Evolutionary conservation across 805 yeast species (phyloP).

Genomic region (Pichia scutulata): DNA sequence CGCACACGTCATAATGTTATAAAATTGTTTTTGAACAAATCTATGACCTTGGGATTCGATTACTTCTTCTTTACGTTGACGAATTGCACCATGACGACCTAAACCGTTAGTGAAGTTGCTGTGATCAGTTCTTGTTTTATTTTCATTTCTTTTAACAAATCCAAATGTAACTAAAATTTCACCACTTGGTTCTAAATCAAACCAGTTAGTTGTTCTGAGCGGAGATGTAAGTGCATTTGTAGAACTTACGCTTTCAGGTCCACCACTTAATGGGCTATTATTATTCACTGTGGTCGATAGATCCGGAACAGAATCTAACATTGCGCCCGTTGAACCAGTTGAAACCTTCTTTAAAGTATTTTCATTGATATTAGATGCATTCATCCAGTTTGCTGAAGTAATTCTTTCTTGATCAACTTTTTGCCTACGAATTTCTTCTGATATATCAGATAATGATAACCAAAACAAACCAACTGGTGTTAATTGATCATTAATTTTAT

Average conservation of each 20-base stretch:
- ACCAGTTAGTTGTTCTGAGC: constrained; percentile 63
- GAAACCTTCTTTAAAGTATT: not conserved
- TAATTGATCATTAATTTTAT: constrained; percentile 55
- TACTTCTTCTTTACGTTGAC: constrained; percentile 84
- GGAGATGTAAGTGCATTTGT: constrained; percentile 7
- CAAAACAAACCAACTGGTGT: constrained; percentile 91
- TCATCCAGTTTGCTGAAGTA: constrained; percentile 72
- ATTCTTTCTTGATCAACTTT: constrained; percentile 70
- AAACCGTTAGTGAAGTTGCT: constrained; percentile 52
- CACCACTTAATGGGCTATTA: not conserved
- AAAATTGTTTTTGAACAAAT: constrained; percentile 90
- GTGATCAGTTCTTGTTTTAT: constrained; percentile 39
- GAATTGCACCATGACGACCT: constrained; percentile 97
- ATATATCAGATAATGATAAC: constrained; percentile 84
- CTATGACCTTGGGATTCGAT: constrained; percentile 96
- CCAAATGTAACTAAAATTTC: constrained; percentile 73
- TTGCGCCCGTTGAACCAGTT: not conserved
- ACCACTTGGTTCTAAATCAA: constrained; percentile 89
- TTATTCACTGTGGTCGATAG: not conserved
- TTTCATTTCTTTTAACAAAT: constrained; percentile 54
- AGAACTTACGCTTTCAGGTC: not conserved
- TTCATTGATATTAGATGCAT: constrained; percentile 52
- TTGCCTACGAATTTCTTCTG: constrained; percentile 89
- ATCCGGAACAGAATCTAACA: not conserved
- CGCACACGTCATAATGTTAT: constrained; percentile 95